Conservation (phyloP, 345 rosid species). For the Psidium friedrichsthalianum region DNA sequence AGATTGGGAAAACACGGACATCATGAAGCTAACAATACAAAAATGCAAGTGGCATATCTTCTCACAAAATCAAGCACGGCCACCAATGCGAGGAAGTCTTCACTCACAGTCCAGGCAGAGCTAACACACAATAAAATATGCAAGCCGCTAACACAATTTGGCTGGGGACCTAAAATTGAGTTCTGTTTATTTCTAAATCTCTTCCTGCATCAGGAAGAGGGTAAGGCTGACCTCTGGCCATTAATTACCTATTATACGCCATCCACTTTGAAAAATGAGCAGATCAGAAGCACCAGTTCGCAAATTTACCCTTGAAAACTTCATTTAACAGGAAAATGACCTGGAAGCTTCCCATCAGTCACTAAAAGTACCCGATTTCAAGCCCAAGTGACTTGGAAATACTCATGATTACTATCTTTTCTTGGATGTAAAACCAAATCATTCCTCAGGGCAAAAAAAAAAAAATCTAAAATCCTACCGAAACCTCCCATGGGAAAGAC, state of each 20-base stretch:
- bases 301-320: background rate
- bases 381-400: background rate
- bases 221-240: background rate
- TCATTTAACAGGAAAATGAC: background rate
- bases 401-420: background rate
- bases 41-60: background rate
- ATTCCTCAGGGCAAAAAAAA: background rate
- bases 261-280: background rate
- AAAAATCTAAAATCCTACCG: background rate
- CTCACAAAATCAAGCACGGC: background rate
- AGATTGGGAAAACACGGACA: background rate
- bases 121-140: background rate
- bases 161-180: background rate
- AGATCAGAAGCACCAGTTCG: background rate
- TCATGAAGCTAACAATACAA: background rate
- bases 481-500: background rate
- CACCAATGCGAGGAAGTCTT: background rate
- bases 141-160: background rate
- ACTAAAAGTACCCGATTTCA: background rate
- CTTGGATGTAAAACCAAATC: background rate
- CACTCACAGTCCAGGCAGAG: background rate
- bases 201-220: background rate
- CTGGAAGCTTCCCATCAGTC: background rate
- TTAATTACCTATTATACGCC: background rate
- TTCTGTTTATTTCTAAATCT: background rate